A percentile compares a stretch with the other conserved stretches of the same genome.
These are phyloP conservation scores for Ophiostoma tasmaniense DNA, from an alignment of 2,329 filamentous ascomycete species.

Conservation along the genomic window DNA sequence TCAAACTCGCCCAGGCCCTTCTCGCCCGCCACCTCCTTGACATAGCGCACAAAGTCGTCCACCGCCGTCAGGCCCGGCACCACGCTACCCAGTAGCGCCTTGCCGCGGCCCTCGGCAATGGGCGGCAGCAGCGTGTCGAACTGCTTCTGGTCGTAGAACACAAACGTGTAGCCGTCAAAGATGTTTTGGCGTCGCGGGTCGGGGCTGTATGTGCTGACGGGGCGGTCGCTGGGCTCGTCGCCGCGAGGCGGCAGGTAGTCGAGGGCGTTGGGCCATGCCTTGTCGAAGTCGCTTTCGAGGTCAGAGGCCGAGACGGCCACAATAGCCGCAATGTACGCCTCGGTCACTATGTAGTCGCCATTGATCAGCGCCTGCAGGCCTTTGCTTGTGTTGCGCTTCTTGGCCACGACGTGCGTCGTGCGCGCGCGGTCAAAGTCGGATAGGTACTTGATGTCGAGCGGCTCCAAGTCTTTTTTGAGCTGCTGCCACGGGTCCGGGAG, in stretches of 20 bases:
- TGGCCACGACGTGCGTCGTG: constrained; percentile 83
- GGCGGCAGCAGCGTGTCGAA: constrained; percentile 65
- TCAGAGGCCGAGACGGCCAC: constrained; percentile 38
- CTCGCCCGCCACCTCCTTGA: constrained; percentile 65
- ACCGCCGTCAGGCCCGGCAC: constrained; percentile 54
- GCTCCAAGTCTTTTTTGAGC: constrained; percentile 61
- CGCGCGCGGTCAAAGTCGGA: constrained; percentile 58
- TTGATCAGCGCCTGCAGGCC: constrained; percentile 81
- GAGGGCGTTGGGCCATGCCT: constrained; percentile 66
- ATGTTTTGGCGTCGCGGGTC: constrained; percentile 57
- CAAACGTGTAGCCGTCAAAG: constrained; percentile 80
- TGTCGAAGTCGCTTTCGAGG: constrained; percentile 72
- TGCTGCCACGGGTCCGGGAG: constrained; percentile 47
- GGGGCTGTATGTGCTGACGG: constrained; percentile 63
- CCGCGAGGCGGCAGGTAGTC: constrained; percentile 65
- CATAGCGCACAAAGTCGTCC: constrained; percentile 68
- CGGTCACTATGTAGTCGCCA: constrained; percentile 66
- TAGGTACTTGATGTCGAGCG: constrained; percentile 80
- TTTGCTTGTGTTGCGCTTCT: constrained; percentile 82
- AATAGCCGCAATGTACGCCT: constrained; percentile 65
- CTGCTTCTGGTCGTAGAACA: constrained; percentile 72
- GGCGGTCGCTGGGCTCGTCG: constrained; percentile 63
- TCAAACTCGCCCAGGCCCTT: constrained; percentile 60
- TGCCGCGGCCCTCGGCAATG: constrained; percentile 73
- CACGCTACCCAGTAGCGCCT: constrained; percentile 61